A percentile compares a stretch with the other conserved stretches of the same genome.
phyloP scores from a whole-genome alignment of 305 asterid genomes.

The Fraxinus velutina region DNA sequence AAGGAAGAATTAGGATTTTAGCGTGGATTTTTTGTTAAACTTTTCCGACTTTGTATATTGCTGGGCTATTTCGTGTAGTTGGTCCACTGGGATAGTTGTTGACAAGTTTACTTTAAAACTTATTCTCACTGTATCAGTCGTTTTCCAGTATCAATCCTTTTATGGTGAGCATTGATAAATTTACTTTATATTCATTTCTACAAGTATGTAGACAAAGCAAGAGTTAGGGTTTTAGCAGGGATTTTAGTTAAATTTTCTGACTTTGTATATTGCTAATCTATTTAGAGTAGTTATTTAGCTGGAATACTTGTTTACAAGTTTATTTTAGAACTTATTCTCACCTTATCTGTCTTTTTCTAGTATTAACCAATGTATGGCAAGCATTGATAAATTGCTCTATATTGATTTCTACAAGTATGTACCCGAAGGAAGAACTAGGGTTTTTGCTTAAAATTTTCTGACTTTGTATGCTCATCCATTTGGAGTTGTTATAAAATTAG shows the following conservation, averaged over 20 bases:
- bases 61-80: neutral
- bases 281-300: neutral
- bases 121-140: neutral
- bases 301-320: neutral
- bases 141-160: neutral
- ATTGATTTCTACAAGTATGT: constrained; percentile 34
- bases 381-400: constrained; percentile 3
- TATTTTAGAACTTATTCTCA: neutral
- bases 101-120: neutral
- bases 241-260: neutral
- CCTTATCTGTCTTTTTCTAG: neutral
- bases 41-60: neutral
- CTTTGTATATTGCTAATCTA: neutral
- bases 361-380: neutral
- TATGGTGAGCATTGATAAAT: neutral
- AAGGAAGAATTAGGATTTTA: constrained; percentile 15
- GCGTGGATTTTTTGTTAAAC: neutral
- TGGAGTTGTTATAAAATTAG: neutral
- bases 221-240: neutral
- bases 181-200: constrained; percentile 14
- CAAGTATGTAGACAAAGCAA: constrained; percentile 36
- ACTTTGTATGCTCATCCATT: neutral
- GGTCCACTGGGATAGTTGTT: neutral
- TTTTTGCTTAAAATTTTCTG: neutral
- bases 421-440: constrained; percentile 21